phyloP scores from a whole-genome alignment of 176 grass and related monocot genomes.

The Dendrocalamus sinicus region DNA sequence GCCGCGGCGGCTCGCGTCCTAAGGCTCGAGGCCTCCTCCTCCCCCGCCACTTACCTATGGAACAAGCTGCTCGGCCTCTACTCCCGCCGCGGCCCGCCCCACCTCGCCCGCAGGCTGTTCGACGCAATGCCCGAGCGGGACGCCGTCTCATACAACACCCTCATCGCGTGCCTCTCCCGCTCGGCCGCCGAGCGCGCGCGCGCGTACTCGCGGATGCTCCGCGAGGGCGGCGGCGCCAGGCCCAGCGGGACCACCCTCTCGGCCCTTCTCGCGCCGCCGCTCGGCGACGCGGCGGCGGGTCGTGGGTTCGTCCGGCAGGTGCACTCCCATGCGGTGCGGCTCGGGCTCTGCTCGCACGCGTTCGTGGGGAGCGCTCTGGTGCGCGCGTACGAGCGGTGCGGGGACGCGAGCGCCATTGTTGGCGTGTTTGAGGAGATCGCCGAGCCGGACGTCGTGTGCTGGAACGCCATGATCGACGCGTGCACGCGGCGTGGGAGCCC shows the following conservation, averaged over 20 bases:
- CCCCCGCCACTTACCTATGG: conserved; percentile 24
- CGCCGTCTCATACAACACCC: conserved; percentile 47
- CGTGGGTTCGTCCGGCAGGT: conserved; percentile 35
- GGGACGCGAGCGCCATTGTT: not conserved
- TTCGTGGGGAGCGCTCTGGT: conserved; percentile 50
- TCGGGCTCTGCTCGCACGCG: conserved; percentile 30
- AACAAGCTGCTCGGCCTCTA: conserved; percentile 43
- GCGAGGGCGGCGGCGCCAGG: conserved; percentile 4
- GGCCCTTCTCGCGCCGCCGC: conserved; percentile 1
- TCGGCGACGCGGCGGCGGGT: not conserved
- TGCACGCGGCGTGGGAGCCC: conserved; percentile 38
- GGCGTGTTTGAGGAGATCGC: conserved; percentile 38
- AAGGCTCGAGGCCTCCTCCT: conserved; percentile 7
- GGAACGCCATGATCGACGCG: conserved; percentile 48
- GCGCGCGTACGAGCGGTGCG: conserved; percentile 30
- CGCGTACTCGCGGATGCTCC: conserved; percentile 40
- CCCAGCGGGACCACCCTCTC: conserved; percentile 46
- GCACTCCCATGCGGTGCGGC: conserved; percentile 36
- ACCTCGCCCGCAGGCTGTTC: conserved; percentile 42
- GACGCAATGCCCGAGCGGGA: conserved; percentile 52
- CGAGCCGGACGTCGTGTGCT: conserved; percentile 39
- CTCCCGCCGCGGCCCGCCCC: not conserved
- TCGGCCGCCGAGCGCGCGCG: not conserved
- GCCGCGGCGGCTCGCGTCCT: conserved; percentile 28
- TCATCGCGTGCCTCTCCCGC: conserved; percentile 36